Conservation (phyloP, 163 green algal species). For the Coccomyxa subellipsoidea region DNA sequence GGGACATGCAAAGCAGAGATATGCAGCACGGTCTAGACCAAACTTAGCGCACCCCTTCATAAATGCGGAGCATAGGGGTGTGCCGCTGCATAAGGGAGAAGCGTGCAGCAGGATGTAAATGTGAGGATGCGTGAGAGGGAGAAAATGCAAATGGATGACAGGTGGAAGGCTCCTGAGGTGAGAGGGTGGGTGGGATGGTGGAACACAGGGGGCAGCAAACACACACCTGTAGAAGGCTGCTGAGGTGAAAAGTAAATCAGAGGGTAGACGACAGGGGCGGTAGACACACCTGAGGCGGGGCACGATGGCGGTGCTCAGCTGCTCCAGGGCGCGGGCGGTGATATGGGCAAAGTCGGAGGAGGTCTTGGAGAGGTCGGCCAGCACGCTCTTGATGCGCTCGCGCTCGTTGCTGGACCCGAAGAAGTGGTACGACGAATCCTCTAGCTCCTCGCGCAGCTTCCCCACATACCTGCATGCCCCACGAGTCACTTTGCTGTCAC, state of each 20-base stretch:
- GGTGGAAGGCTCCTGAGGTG: no score
- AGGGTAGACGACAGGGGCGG: neutral
- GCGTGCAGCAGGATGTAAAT: no score
- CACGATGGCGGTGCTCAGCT: conserved; percentile 68
- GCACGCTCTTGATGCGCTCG: conserved; percentile 55
- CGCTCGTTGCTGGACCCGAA: conserved; percentile 46
- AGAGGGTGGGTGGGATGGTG: no score
- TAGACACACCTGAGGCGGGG: conserved; percentile 45
- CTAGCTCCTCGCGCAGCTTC: conserved; percentile 84
- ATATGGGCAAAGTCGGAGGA: conserved; percentile 62
- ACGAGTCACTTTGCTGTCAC: neutral
- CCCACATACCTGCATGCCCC: conserved; percentile 63
- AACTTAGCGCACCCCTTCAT: no score
- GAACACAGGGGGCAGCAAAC: no score
- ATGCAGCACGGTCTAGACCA: no score
- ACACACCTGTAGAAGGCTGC: neutral
- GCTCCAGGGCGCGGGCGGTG: conserved; percentile 57
- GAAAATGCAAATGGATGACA: no score
- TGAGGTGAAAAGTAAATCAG: neutral
- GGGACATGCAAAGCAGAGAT: no score
- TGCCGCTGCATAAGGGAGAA: no score
- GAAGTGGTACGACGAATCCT: conserved; percentile 50
- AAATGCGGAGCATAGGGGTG: no score
- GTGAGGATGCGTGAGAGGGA: no score
- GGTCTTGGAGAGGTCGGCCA: conserved; percentile 79